Percentiles rank a stretch among this genome's conserved stretches.
Evolutionary conservation across 2,329 filamentous ascomycete genomes (phyloP).

Genomic region (Escovopsis sp.): DNA sequence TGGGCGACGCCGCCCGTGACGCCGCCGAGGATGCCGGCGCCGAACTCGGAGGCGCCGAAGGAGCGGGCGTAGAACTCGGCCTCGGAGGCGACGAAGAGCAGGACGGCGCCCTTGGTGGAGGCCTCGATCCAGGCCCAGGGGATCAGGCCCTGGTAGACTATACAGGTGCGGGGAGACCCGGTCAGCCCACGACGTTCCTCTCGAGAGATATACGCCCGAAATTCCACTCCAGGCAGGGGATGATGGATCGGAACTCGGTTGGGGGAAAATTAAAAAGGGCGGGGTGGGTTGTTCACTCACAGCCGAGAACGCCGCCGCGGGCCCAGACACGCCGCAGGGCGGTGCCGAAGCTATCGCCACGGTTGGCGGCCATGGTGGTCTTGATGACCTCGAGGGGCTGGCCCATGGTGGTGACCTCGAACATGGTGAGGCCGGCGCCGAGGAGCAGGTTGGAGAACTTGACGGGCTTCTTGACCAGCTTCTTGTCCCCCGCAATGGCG

Average conservation of each 20-base stretch:
- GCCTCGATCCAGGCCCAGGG: slow-evolving; percentile 99
- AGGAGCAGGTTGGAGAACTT: slow-evolving; percentile 99
- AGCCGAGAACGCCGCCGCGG: slow-evolving; percentile 85
- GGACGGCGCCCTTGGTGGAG: slow-evolving; percentile 96
- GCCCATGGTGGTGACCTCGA: slow-evolving; percentile 57
- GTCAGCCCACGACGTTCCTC: neutral
- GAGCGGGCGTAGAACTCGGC: slow-evolving; percentile 86
- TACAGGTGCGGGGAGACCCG: slow-evolving; percentile 6
- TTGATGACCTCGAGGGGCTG: slow-evolving; percentile 96
- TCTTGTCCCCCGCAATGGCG: slow-evolving; percentile 35
- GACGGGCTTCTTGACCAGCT: slow-evolving; percentile 96
- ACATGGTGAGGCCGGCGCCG: slow-evolving; percentile 87
- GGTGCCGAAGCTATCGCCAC: slow-evolving; percentile 69
- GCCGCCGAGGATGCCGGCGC: slow-evolving; percentile 77
- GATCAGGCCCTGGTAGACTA: slow-evolving; percentile 98
- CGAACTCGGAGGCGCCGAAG: slow-evolving; percentile 74
- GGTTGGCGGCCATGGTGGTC: slow-evolving; percentile 98
- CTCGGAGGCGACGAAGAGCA: slow-evolving; percentile 97
- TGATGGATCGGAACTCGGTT: too few relatives aligned
- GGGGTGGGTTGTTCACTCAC: slow-evolving; percentile 40
- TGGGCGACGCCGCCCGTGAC: slow-evolving; percentile 91
- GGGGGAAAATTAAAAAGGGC: too few relatives aligned
- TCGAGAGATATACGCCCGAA: too few relatives aligned
- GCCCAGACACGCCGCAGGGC: slow-evolving; percentile 82
- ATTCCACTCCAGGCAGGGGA: too few relatives aligned